Percentiles rank a stretch among this genome's conserved stretches.
Conservation (phyloP, 345 rosid genomes). For the Melaleuca alternifolia region DNA sequence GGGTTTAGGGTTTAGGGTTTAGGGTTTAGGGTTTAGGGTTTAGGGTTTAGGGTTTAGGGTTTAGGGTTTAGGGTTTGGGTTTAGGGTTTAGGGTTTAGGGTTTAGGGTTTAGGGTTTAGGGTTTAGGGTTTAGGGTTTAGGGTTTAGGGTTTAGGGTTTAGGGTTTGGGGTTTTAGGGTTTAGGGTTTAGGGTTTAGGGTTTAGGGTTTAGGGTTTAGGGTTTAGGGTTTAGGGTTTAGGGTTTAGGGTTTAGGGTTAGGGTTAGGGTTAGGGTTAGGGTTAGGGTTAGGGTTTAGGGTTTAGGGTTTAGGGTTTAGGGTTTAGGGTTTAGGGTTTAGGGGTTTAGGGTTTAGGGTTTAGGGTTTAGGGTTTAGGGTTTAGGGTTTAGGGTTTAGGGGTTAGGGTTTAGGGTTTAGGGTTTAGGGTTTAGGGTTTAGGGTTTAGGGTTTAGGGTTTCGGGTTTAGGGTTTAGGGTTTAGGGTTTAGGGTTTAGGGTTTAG, state of each 20-base stretch:
- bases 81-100: background rate
- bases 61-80: background rate
- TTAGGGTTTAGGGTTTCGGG: background rate
- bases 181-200: background rate
- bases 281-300: background rate
- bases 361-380: background rate
- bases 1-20: background rate
- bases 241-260: background rate
- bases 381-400: background rate
- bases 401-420: background rate
- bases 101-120: background rate
- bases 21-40: background rate
- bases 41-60: background rate
- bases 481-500: background rate
- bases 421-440: background rate
- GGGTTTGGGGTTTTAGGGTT: background rate
- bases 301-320: too few species aligned
- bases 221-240: background rate
- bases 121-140: background rate
- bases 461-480: background rate
- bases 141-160: background rate
- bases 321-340: background rate
- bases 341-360: background rate
- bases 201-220: background rate
- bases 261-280: background rate